These are phyloP conservation scores for Penicillium vulpinum DNA, from an alignment of 2,329 filamentous ascomycete species.

Conservation along the genomic window DNA sequence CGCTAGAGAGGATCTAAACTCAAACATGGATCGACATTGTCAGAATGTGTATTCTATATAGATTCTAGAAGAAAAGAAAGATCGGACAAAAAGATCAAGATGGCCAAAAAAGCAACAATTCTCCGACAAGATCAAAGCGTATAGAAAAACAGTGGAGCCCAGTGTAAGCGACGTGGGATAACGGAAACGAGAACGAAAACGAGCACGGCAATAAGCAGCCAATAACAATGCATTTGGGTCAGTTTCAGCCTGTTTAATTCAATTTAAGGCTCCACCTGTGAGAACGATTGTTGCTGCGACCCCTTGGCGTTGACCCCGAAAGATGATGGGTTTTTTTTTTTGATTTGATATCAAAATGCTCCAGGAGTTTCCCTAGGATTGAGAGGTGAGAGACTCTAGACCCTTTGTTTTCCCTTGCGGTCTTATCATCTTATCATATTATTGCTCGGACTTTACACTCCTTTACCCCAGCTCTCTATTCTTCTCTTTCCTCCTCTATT, in stretches of 20 bases:
- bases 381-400: neutral
- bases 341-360: neutral
- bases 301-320: neutral
- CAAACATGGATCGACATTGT: neutral
- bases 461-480: neutral
- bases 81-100: neutral
- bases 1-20: neutral
- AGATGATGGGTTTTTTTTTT: neutral
- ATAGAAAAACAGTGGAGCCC: conserved; percentile 16
- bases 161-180: conserved; percentile 13
- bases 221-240: conserved; percentile 2
- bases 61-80: neutral
- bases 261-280: neutral
- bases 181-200: conserved; percentile 24
- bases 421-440: too few species aligned
- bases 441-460: too few species aligned
- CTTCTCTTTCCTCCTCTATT: neutral
- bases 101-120: neutral
- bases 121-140: conserved; percentile 5
- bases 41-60: too few species aligned
- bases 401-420: neutral
- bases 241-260: neutral
- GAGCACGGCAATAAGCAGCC: conserved; percentile 23
- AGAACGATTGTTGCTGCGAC: neutral
- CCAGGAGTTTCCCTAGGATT: neutral